Percentiles rank a stretch among this genome's conserved stretches.
Evolutionary conservation across 2,329 filamentous ascomycete species (phyloP).

Genomic region (Aurifilum marmelostoma): DNA sequence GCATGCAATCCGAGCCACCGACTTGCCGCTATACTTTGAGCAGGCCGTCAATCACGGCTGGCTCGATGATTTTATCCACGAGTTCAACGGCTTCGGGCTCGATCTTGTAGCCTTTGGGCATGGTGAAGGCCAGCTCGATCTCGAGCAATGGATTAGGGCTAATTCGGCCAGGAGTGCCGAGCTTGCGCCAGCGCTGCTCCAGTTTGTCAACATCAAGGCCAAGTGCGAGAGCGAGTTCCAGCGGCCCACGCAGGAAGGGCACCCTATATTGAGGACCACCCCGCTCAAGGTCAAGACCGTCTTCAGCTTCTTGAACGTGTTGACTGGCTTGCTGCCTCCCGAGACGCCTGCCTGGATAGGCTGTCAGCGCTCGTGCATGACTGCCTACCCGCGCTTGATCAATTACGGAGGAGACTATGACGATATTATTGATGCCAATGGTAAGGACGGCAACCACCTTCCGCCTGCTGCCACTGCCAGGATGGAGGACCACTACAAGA

Average conservation of each 20-base stretch:
- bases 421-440: slow-evolving; percentile 86
- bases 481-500: slow-evolving; percentile 98
- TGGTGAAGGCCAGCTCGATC: slow-evolving; percentile 76
- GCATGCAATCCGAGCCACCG: slow-evolving; percentile 70
- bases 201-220: slow-evolving; percentile 84
- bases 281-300: slow-evolving; percentile 86
- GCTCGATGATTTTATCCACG: slow-evolving; percentile 78
- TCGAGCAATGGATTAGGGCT: slow-evolving; percentile 78
- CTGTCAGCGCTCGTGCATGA: slow-evolving; percentile 86
- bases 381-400: slow-evolving; percentile 89
- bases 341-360: slow-evolving; percentile 69
- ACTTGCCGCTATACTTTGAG: slow-evolving; percentile 72
- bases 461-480: slow-evolving; percentile 78
- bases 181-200: slow-evolving; percentile 72
- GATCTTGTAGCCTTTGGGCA: slow-evolving; percentile 87
- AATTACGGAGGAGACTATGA: slow-evolving; percentile 95
- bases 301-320: slow-evolving; percentile 74
- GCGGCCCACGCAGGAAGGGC: slow-evolving; percentile 63
- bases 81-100: slow-evolving; percentile 81
- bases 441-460: slow-evolving; percentile 78
- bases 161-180: slow-evolving; percentile 68
- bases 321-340: slow-evolving; percentile 68
- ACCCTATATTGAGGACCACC: slow-evolving; percentile 61
- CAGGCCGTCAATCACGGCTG: slow-evolving; percentile 82
- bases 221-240: slow-evolving; percentile 78